A percentile compares a stretch with the other conserved stretches of the same genome.
Evolutionary conservation across 768 basidiomycete species (phyloP).

Genomic region (Lyophyllum decastes): DNA sequence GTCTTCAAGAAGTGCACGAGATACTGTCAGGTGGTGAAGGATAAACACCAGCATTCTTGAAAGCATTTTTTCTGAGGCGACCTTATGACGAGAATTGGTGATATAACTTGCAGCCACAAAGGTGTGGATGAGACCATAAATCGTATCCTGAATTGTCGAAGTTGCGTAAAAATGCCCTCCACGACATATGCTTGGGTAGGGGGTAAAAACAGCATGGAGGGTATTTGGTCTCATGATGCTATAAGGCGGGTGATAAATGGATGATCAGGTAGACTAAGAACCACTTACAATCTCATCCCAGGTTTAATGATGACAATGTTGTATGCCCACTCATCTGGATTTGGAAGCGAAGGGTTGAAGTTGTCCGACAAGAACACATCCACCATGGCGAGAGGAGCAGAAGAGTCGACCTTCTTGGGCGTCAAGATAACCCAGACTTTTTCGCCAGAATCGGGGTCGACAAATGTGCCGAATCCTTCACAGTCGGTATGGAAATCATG

Average conservation of each 20-base stretch:
- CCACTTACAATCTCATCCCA: not conserved
- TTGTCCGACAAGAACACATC: not conserved
- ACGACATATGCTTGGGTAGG: not conserved
- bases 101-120: not conserved
- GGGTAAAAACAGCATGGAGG: no score
- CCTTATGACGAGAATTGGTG: not conserved
- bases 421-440: conserved; percentile 6
- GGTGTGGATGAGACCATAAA: not conserved
- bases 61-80: not conserved
- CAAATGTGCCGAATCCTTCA: not conserved
- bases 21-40: not conserved
- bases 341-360: not conserved
- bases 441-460: not conserved
- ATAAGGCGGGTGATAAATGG: not conserved
- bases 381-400: not conserved
- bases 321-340: not conserved
- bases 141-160: not conserved
- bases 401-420: not conserved
- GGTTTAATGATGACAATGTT: not conserved
- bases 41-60: not conserved
- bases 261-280: not conserved
- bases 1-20: not conserved
- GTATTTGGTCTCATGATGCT: no score
- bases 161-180: not conserved
- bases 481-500: not conserved